Percentiles rank a stretch among this genome's conserved stretches.
Evolutionary conservation across 768 basidiomycete genomes (phyloP).

Genomic region (Scleroderma bovista): DNA sequence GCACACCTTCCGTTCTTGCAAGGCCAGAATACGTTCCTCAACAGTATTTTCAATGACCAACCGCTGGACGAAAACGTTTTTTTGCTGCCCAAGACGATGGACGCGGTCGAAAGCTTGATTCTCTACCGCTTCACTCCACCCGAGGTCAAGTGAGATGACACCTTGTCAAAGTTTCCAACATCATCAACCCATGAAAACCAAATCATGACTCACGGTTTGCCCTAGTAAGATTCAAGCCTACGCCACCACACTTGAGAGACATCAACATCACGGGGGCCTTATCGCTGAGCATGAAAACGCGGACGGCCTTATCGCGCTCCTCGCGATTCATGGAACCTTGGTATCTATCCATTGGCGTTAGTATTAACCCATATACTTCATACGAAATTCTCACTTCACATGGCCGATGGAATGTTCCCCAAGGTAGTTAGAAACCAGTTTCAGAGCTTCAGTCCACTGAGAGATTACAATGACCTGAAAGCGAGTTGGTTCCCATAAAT

Average conservation of each 20-base stretch:
- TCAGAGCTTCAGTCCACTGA: conserved; percentile 64
- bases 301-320: conserved; percentile 50
- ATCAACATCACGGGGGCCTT: conserved; percentile 56
- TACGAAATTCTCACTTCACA: conserved; percentile 40
- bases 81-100: conserved; percentile 52
- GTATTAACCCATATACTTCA: background rate
- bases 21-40: conserved; percentile 62
- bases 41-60: conserved; percentile 56
- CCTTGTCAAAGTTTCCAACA: conserved; percentile 8
- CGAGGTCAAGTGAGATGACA: conserved; percentile 58
- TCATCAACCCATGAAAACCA: too few species aligned
- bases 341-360: conserved; percentile 33
- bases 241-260: conserved; percentile 60
- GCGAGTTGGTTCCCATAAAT: conserved; percentile 1
- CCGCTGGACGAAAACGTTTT: conserved; percentile 47
- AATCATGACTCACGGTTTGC: conserved; percentile 40
- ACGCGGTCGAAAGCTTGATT: conserved; percentile 54
- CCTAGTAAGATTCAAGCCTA: conserved; percentile 49
- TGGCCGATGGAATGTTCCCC: conserved; percentile 43
- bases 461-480: conserved; percentile 57
- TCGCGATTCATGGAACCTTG: conserved; percentile 54
- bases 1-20: conserved; percentile 55
- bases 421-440: conserved; percentile 61
- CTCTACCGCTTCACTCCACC: conserved; percentile 62
- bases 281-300: conserved; percentile 55